Evolutionary conservation across 495 filamentous ascomycete species (phyloP).

Genomic region (Sporormia fimetaria): DNA sequence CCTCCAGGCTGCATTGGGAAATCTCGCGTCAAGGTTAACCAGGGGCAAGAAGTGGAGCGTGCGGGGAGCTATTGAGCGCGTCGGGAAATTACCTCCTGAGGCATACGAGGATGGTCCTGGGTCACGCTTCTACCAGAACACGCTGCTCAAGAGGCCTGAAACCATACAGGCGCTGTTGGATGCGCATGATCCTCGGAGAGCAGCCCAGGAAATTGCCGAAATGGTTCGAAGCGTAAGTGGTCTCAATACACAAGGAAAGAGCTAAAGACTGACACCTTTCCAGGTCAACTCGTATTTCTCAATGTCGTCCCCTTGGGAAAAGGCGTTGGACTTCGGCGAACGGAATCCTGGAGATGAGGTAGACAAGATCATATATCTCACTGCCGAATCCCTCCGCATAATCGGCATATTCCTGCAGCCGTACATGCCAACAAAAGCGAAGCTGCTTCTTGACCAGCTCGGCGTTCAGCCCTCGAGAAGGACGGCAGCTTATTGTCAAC

Average conservation of each 20-base stretch:
- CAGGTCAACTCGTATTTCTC: slow-evolving; percentile 18
- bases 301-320: slow-evolving; percentile 16
- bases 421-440: slow-evolving; percentile 74
- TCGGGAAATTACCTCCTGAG: slow-evolving; percentile 3
- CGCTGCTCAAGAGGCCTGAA: background rate
- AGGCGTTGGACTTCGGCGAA: slow-evolving; percentile 7
- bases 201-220: slow-evolving; percentile 19
- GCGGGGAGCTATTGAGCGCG: slow-evolving; percentile 14
- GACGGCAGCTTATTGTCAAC: slow-evolving; percentile 43
- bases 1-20: slow-evolving; percentile 65
- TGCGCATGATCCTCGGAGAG: slow-evolving; percentile 4
- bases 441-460: slow-evolving; percentile 62
- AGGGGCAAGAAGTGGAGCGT: slow-evolving; percentile 58
- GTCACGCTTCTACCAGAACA: slow-evolving; percentile 13
- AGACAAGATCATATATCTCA: slow-evolving; percentile 51
- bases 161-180: slow-evolving; percentile 5
- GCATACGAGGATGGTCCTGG: slow-evolving; percentile 9
- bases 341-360: slow-evolving; percentile 28
- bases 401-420: slow-evolving; percentile 78
- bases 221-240: slow-evolving; percentile 10
- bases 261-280: too few relatives aligned
- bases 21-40: slow-evolving; percentile 59
- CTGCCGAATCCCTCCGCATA: slow-evolving; percentile 69
- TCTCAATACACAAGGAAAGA: background rate
- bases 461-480: slow-evolving; percentile 54